Base-by-base conservation (phyloP, 495 filamentous ascomycete species). In the Xylaria telfairii region DNA sequence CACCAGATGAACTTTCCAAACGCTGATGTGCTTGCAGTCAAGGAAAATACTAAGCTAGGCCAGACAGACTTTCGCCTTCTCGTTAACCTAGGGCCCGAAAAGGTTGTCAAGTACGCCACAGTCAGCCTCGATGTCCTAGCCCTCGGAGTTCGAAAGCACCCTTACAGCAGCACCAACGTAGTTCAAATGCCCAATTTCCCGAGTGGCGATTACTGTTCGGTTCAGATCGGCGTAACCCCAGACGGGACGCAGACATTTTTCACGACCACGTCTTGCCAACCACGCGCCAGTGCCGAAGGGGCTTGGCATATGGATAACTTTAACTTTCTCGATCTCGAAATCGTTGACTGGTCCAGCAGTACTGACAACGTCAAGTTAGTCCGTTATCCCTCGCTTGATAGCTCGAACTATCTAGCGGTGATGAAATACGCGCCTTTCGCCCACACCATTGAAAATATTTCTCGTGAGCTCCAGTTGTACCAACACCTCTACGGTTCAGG, bases 391-490 rank as follows among this genome's bases (percentile, higher is more conserved):
- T 21, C 9, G 21, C 76, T 80, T 47, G 28, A 0, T 1, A 65
- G 42, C 6, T 21, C 59, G 5, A 72, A 76, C 17, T 53, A 28
- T 15, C 26, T 56, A 53, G 64, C 71, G 4, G 65, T 74, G 34
- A 61, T 71, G 44, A 76, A 76, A 28, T 68, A 68, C 0, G 72
- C 74, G 3, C 66, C 46, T 5, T 80, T 80, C 24, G 51, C 71
- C 7, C 71, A 68, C 54, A 72, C 76, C 65, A 17, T 79, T 8
- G 70, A 67, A 24, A 66, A 67, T 17, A 68, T 79, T 26, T 73
- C 73, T 21, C 65, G 61, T 46, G 77, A 79, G 67, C 74, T 73
- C 6, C 69, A 37, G 26, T 72, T 72, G 21, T 82, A 80, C 70
- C 73, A 73, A 26, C 61, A 61, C 19, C 73, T 81, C 5, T 67